Percentiles rank a stretch among this genome's conserved stretches.
Conservation (phyloP, 495 filamentous ascomycete genomes). For the Venustampulla echinocandica region DNA sequence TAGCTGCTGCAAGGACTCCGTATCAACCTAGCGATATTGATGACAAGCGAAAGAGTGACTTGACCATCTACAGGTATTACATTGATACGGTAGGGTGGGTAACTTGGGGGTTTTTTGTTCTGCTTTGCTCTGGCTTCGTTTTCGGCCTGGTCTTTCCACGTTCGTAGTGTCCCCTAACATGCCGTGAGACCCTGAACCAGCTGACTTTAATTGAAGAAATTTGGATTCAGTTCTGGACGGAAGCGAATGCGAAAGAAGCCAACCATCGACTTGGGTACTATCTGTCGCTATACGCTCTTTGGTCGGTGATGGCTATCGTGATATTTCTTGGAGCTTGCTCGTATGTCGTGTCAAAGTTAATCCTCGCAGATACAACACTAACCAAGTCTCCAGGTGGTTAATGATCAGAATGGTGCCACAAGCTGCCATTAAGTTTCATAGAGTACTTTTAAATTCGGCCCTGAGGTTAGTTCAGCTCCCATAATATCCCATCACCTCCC, state of each 20-base stretch:
- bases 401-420: constrained; percentile 7
- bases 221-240: constrained; percentile 29
- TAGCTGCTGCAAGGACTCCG: constrained; percentile 10
- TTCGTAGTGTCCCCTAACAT: not conserved
- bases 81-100: constrained; percentile 7
- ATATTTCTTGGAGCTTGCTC: constrained; percentile 7
- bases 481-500: constrained; percentile 5
- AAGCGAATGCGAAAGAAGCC: constrained; percentile 13
- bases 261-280: constrained; percentile 19
- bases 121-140: not conserved
- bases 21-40: not conserved
- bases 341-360: not conserved
- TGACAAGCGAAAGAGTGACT: not conserved
- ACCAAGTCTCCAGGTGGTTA: constrained; percentile 12
- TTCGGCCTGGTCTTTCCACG: not conserved
- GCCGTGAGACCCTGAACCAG: not conserved
- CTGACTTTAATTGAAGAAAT: constrained; percentile 16
- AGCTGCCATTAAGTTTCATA: constrained; percentile 1
- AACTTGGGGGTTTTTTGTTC: not conserved
- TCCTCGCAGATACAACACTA: not conserved
- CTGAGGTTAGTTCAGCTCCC: constrained; percentile 15
- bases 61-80: not conserved
- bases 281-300: constrained; percentile 18
- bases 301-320: constrained; percentile 14
- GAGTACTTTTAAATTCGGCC: not conserved